These are phyloP conservation scores for Nannizziopsis barbatae DNA, from an alignment of 2,329 filamentous ascomycete species.

Conservation along the genomic window DNA sequence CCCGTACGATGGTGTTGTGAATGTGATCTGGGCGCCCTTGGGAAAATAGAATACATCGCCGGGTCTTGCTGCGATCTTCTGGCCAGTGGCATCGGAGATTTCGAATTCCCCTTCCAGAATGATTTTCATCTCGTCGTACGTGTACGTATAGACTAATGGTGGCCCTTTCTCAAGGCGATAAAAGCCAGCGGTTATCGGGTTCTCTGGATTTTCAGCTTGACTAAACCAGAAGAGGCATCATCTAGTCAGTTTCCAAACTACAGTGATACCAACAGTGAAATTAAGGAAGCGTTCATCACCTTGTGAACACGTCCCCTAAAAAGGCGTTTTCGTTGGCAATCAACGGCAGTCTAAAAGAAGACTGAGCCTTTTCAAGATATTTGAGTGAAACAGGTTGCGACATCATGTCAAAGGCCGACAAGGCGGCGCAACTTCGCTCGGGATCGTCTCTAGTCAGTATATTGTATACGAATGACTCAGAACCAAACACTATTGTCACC, in stretches of 20 bases:
- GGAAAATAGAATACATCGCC: slow-evolving; percentile 62
- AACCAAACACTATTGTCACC: background rate
- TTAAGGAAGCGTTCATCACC: slow-evolving; percentile 26
- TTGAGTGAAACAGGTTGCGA: slow-evolving; percentile 31
- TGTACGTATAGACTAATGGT: slow-evolving; percentile 57
- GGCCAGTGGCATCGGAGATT: slow-evolving; percentile 52
- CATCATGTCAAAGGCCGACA: slow-evolving; percentile 7
- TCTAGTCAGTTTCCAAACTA: background rate
- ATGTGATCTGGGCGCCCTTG: slow-evolving; percentile 55
- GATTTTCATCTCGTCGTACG: slow-evolving; percentile 64
- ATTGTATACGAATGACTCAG: background rate
- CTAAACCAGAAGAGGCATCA: slow-evolving; percentile 23
- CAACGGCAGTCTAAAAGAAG: slow-evolving; percentile 51
- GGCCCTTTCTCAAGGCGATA: slow-evolving; percentile 58
- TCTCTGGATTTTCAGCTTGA: slow-evolving; percentile 44
- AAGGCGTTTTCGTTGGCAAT: slow-evolving; percentile 59
- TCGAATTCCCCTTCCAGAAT: slow-evolving; percentile 57
- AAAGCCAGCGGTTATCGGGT: slow-evolving; percentile 53
- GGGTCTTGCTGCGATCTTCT: slow-evolving; percentile 46
- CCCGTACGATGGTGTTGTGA: slow-evolving; percentile 50
- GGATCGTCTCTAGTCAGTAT: background rate
- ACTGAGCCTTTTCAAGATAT: slow-evolving; percentile 49
- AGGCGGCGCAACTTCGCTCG: background rate
- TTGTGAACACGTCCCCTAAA: slow-evolving; percentile 51
- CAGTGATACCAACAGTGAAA: background rate